Percentiles rank a stretch among this genome's conserved stretches.
These are phyloP conservation scores for Penicillium sp. DNA, from an alignment of 2,329 filamentous ascomycete genomes.

Conservation along the genomic window DNA sequence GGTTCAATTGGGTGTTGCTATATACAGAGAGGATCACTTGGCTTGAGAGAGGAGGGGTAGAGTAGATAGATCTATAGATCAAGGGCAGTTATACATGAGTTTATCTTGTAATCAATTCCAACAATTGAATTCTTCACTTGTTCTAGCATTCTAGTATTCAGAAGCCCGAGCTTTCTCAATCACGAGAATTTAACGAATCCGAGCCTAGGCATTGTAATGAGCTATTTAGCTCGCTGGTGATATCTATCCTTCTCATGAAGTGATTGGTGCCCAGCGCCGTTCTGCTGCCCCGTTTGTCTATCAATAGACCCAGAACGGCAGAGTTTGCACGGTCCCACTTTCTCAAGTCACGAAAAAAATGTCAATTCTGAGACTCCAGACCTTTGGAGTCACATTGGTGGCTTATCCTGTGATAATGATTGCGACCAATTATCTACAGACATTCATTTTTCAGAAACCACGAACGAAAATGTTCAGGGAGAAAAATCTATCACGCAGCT, in stretches of 20 bases:
- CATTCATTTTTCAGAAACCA: not conserved
- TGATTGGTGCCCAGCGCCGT: conserved; percentile 6
- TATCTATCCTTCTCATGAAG: not conserved
- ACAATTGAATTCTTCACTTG: not conserved
- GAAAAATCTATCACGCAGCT: not conserved
- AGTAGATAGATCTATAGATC: not conserved
- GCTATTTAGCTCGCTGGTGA: not conserved
- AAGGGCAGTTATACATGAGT: not conserved
- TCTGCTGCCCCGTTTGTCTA: not conserved
- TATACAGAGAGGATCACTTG: not conserved
- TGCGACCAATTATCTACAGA: not conserved
- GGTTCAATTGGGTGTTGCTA: not conserved
- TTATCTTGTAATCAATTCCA: not conserved
- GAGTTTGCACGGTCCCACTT: conserved; percentile 5
- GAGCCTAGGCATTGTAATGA: not conserved
- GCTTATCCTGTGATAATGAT: not conserved
- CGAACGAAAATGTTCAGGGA: not conserved
- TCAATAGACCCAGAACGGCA: conserved; percentile 1
- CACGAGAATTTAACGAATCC: not conserved
- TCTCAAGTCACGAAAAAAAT: not conserved
- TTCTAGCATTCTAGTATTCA: not conserved
- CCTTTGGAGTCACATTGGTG: not conserved
- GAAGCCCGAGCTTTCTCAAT: not conserved
- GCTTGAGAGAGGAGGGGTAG: not conserved
- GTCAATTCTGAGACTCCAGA: not conserved